Base-by-base conservation (phyloP, 352 stramenopile genomes). In the Pythium chondricola region DNA sequence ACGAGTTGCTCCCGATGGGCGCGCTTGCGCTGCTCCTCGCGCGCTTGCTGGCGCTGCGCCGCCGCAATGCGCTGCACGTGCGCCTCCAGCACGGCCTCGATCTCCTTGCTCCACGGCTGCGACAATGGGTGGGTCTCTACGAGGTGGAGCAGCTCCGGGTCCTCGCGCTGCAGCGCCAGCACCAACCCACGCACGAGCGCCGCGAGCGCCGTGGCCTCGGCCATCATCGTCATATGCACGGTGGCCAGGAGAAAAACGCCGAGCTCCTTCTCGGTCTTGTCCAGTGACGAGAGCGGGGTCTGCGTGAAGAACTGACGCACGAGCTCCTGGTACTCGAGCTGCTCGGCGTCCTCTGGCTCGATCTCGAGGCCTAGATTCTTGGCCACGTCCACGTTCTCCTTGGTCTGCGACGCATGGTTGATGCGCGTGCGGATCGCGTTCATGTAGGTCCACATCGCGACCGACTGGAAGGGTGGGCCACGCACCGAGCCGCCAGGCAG, bases 251-350 rank as follows among this genome's bases (percentile, higher is more conserved):
- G 79, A 49, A 74, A 85, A 1, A 71, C 64, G 17, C 75, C 79
- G 3, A 90, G 29, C 27, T 75, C 64, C 24, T 70, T 79, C 35
- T 80, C 64, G 9, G 76, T 25, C 27, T 65, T 41, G 0, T 53
- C 46, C 6, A 63, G 53, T 2, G 50, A 42, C 26, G 46, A 31
- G 8, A 76, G 55, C 8, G 69, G 65, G 33, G 51, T 51, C 52
- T 89, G 72, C 30, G 63, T 64, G 60, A 92, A 92, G 58, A 87
- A 92, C 58, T 88, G 60, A 31, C 71, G 69, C 53, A 89, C 80
- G 1, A 92, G 66, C 25, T 72, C 58, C 32, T 83, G 69, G 48
- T 82, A 80, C 45, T 86, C 80, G 40, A 92, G 63, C 26, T 65
- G 68, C 46, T 92, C 75, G 9, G 67, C 71, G 45, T 85, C 73